These are phyloP conservation scores for Colletotrichum tamarilloi DNA, from an alignment of 2,329 filamentous ascomycete genomes.

Conservation along the genomic window DNA sequence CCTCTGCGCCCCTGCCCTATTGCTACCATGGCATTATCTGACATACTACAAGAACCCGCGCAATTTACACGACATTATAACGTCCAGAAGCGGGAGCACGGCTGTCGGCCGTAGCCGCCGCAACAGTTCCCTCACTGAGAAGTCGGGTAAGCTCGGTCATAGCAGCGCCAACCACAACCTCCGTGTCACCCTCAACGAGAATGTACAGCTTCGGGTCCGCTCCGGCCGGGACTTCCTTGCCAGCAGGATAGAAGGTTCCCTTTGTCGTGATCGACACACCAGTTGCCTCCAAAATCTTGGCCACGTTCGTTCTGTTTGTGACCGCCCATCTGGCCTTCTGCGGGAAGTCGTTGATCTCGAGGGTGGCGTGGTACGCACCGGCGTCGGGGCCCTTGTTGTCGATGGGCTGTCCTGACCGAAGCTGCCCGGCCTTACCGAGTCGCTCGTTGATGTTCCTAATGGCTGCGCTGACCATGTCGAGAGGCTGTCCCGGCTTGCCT, in stretches of 20 bases:
- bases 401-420: conserved; percentile 92
- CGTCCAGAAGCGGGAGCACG: conserved; percentile 82
- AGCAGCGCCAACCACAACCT: conserved; percentile 89
- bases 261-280: conserved; percentile 98
- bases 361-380: conserved; percentile 93
- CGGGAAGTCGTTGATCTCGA: conserved; percentile 99
- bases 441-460: conserved; percentile 92
- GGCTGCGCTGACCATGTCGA: conserved; percentile 90
- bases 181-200: conserved; percentile 96
- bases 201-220: conserved; percentile 97
- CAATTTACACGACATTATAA: conserved; percentile 81
- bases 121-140: conserved; percentile 89
- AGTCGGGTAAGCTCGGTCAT: conserved; percentile 90
- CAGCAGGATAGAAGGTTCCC: conserved; percentile 86
- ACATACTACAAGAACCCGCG: conserved; percentile 1
- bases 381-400: conserved; percentile 99
- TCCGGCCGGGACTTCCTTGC: conserved; percentile 80
- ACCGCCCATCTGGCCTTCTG: conserved; percentile 99
- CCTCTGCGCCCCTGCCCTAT: not conserved
- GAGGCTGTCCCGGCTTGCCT: conserved; percentile 66
- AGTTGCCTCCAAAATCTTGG: conserved; percentile 95
- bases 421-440: conserved; percentile 87
- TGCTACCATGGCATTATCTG: not conserved
- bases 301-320: conserved; percentile 97
- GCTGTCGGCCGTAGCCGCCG: conserved; percentile 87